Evolutionary conservation across 2,329 filamentous ascomycete species (phyloP).

Genomic region (Hymenoscyphus fraxineus): DNA sequence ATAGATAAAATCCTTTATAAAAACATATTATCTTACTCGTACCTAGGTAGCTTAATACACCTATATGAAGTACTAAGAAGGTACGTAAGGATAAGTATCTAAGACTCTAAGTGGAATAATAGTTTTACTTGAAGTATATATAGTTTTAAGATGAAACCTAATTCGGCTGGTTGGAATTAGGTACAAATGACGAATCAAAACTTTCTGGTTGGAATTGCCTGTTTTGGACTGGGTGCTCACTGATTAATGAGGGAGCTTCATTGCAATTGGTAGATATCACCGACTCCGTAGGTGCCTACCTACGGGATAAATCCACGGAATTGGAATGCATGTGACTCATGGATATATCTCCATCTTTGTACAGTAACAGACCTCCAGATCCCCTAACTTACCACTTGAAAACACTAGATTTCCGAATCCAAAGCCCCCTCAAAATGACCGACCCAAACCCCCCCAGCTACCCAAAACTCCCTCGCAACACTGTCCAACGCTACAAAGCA

Average conservation of each 20-base stretch:
- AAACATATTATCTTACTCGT: too few species aligned
- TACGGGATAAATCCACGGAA: background rate
- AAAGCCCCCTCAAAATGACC: background rate
- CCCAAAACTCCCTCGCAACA: conserved; percentile 2
- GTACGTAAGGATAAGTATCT: too few species aligned
- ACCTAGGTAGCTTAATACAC: too few species aligned
- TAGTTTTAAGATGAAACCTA: background rate
- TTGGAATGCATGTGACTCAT: background rate
- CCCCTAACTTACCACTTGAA: background rate
- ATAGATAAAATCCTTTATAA: too few species aligned
- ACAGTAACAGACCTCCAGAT: background rate
- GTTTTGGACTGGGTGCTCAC: background rate
- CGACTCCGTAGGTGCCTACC: background rate
- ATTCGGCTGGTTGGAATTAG: background rate
- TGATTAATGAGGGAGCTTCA: background rate
- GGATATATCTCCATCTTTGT: background rate
- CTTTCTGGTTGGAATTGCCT: background rate
- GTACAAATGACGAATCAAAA: background rate
- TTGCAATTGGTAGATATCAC: background rate
- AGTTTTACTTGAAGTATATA: too few species aligned
- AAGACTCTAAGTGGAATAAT: too few species aligned
- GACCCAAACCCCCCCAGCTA: background rate
- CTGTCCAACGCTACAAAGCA: conserved; percentile 8
- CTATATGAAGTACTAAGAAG: too few species aligned
- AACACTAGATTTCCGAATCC: background rate